Evolutionary conservation across 805 yeast genomes (phyloP), one percentile per base, ranked within the genome.

Genomic region (Tetrapisispora nanseiensis): DNA sequence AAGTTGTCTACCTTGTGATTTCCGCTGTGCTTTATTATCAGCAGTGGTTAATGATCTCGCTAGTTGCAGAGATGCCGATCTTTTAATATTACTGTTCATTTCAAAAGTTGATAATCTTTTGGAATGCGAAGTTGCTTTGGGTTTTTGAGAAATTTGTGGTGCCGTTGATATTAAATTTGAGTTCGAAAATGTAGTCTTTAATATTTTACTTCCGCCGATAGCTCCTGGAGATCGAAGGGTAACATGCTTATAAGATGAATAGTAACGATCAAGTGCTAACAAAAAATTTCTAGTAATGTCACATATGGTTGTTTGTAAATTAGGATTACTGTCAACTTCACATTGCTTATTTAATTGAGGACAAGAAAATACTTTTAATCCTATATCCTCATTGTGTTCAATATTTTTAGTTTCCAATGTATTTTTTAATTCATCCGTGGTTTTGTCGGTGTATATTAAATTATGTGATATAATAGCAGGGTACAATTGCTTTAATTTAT

Each of bases 151-250:
- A 28, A 23, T 29, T 13, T 31, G 30, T 11, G 32, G 12, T 6
- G 28, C 9, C 13, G 31, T 10, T 21, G 39, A 33, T 3, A 20
- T 49, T 41, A 16, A 50, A 37, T 19, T 54, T 44, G 36, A 56
- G 33, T 43, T 57, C 39, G 69, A 64, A 13, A 73, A 23, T 0
- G 51, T 36, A 3, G 65, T 50, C 44, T 65, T 66, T 19, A 57
- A 39, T 9, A 74, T 68, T 33, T 74, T 69, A 41, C 71, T 69
- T 27, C 75, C 74, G 3, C 74, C 73, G 30, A 78, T 68, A 3
- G 79, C 72, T 0, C 83, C 84, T 0, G 96, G 96, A 0, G 95
- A 84, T 50, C 94, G 70, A 45, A 86, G 69, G 0, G 95, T 82
- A 29, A 86, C 83, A 56, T 83, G 86, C 46, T 78, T 75, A 50